Percentiles rank a stretch among this genome's conserved stretches.
Evolutionary conservation across 108 stramenopile species (phyloP).

Genomic region (Pseudonitzschia delicatissima): DNA sequence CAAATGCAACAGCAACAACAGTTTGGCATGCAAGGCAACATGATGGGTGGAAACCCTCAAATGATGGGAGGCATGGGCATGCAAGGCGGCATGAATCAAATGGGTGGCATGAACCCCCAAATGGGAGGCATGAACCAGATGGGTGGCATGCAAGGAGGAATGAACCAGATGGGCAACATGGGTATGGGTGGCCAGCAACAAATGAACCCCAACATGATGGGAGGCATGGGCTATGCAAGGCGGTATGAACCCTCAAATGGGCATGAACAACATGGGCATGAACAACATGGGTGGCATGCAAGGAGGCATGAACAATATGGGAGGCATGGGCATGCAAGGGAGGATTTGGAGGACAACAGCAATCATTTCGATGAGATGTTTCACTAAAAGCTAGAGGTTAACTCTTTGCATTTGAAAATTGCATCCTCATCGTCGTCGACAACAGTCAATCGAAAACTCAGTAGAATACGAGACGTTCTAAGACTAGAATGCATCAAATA

Average conservation of each 20-base stretch:
- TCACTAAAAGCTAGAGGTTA: too few species aligned
- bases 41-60: slow-evolving; percentile 36
- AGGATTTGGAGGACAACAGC: too few species aligned
- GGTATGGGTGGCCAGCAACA: slow-evolving; percentile 15
- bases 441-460: too few species aligned
- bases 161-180: slow-evolving; percentile 11
- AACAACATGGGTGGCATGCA: slow-evolving; percentile 21
- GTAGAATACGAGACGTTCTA: too few species aligned
- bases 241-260: slow-evolving; percentile 23
- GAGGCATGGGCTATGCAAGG: slow-evolving; percentile 13
- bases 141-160: slow-evolving; percentile 28
- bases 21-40: slow-evolving; percentile 32
- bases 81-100: slow-evolving; percentile 21
- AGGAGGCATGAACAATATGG: slow-evolving; percentile 20
- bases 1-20: slow-evolving; percentile 40
- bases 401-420: too few species aligned
- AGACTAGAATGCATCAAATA: too few species aligned
- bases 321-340: slow-evolving; percentile 13
- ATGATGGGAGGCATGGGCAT: slow-evolving; percentile 25
- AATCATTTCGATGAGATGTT: too few species aligned
- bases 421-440: too few species aligned
- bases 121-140: slow-evolving; percentile 7
- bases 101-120: slow-evolving; percentile 17
- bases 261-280: slow-evolving; percentile 12
- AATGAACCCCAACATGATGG: slow-evolving; percentile 8